phyloP scores from a whole-genome alignment of 1,284 basidiomycete species.

The Inonotus hispidus region DNA sequence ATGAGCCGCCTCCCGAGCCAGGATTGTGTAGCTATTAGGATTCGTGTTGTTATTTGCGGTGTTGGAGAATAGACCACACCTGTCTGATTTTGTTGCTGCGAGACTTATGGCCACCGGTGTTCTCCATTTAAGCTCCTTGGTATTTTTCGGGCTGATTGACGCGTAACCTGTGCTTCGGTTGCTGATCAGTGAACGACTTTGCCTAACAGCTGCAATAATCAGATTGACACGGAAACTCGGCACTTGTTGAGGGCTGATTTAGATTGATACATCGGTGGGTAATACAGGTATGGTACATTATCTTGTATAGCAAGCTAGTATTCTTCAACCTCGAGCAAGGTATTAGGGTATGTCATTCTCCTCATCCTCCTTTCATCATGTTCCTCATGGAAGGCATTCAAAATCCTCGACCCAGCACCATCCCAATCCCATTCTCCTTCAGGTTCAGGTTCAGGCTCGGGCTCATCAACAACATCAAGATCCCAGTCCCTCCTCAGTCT shows the following conservation, averaged over 20 bases:
- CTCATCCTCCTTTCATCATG: neutral
- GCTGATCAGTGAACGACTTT: no score
- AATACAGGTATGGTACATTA: neutral
- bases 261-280: no score
- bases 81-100: no score
- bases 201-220: no score
- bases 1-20: slow-evolving; percentile 16
- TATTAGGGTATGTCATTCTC: neutral
- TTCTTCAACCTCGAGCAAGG: neutral
- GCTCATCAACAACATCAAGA: slow-evolving; percentile 34
- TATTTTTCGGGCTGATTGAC: no score
- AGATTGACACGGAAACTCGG: no score
- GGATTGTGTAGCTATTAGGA: neutral
- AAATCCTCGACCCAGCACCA: neutral
- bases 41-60: neutral
- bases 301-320: neutral
- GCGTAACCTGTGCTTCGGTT: no score
- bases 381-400: neutral
- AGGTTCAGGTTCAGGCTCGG: neutral
- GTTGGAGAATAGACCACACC: neutral
- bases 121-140: no score
- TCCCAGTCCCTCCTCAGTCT: slow-evolving; percentile 71
- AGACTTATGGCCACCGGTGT: no score
- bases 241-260: no score
- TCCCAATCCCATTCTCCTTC: neutral